These are phyloP conservation scores for Schizochytrium sp. DNA, from an alignment of 108 stramenopile genomes.

Conservation along the genomic window DNA sequence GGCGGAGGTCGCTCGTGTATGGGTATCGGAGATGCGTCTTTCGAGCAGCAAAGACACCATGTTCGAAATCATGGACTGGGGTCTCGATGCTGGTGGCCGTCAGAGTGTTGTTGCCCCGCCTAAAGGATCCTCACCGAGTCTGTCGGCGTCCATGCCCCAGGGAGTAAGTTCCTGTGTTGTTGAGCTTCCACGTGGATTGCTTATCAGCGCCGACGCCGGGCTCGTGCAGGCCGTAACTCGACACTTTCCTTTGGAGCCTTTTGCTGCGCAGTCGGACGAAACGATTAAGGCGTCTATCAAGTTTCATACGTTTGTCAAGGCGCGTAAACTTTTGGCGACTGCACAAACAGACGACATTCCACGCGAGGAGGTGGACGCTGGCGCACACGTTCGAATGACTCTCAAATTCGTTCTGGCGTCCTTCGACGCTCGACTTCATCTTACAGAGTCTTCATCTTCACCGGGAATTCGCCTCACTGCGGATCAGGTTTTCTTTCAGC, in stretches of 20 bases:
- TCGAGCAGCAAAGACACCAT: background rate
- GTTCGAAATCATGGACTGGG: background rate
- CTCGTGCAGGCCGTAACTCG: too few relatives aligned
- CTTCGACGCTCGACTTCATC: background rate
- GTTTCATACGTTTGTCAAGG: background rate
- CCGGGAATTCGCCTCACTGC: background rate
- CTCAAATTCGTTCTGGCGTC: background rate
- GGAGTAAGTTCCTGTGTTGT: too few relatives aligned
- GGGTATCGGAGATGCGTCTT: background rate
- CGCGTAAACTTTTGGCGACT: background rate
- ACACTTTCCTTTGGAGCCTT: too few relatives aligned
- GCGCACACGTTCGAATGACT: background rate
- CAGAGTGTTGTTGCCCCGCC: background rate
- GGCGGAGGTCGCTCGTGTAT: background rate
- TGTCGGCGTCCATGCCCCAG: background rate
- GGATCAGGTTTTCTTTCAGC: background rate
- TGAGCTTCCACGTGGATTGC: too few relatives aligned
- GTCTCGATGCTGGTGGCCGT: background rate
- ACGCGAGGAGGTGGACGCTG: background rate
- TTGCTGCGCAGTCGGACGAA: too few relatives aligned
- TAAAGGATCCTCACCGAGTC: background rate
- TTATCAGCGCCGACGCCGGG: too few relatives aligned
- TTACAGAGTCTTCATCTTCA: background rate
- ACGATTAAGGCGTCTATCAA: background rate
- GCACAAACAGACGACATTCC: background rate